Evolutionary conservation across 2,329 filamentous ascomycete genomes (phyloP).

Genomic region (Fusarium sacchari): DNA sequence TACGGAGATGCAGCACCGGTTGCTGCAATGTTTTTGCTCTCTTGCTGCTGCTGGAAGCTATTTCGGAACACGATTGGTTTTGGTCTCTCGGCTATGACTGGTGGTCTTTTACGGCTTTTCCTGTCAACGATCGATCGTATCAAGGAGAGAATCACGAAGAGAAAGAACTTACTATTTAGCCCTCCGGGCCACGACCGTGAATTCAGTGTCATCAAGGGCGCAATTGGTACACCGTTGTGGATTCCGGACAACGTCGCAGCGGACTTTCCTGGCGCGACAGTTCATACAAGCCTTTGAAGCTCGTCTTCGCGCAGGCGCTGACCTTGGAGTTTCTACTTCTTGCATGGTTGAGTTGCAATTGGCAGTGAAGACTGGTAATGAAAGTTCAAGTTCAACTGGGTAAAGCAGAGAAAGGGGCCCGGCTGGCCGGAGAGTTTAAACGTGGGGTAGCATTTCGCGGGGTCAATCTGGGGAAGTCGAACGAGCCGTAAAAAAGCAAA

Average conservation of each 20-base stretch:
- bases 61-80: background rate
- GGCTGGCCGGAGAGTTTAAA: background rate
- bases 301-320: background rate
- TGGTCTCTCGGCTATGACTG: fast-evolving
- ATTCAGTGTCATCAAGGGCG: background rate
- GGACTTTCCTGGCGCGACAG: background rate
- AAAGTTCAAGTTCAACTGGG: background rate
- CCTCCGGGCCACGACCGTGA: background rate
- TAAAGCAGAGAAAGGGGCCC: background rate
- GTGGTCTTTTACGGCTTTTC: background rate
- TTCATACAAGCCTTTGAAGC: background rate
- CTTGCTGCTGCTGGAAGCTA: background rate
- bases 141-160: fast-evolving
- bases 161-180: background rate
- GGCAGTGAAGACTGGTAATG: background rate
- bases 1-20: fast-evolving
- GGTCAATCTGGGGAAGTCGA: background rate
- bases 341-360: background rate
- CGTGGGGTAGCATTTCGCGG: background rate
- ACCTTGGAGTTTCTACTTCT: fast-evolving
- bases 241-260: background rate
- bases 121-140: background rate
- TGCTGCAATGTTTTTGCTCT: fast-evolving
- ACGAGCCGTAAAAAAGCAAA: background rate
- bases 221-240: background rate